phyloP scores from a whole-genome alignment of 2,329 filamentous ascomycete species.

The Herpotrichia juniperi region DNA sequence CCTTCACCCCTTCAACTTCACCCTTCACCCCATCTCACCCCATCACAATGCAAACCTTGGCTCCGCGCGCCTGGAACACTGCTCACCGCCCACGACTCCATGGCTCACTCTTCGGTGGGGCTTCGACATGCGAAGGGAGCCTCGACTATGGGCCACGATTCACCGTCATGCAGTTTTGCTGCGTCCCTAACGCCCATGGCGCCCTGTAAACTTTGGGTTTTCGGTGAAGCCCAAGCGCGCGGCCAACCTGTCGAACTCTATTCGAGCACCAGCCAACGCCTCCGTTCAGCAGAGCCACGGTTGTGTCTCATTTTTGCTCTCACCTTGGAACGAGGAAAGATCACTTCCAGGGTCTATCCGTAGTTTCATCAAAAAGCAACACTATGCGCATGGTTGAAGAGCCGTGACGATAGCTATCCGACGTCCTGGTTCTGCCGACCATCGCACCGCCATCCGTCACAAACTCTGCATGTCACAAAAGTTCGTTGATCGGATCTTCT shows the following conservation, averaged over 20 bases:
- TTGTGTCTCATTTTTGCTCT: not conserved
- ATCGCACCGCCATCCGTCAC: conserved; percentile 6
- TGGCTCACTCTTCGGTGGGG: not conserved
- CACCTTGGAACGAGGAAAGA: not conserved
- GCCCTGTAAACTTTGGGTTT: not conserved
- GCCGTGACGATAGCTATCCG: not conserved
- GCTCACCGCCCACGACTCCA: conserved; percentile 2
- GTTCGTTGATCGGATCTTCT: not conserved
- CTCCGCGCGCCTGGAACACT: not conserved
- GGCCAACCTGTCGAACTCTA: not conserved
- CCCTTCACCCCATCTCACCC: conserved; percentile 1
- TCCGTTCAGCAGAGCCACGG: not conserved
- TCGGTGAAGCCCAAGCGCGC: not conserved
- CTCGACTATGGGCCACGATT: too few relatives aligned
- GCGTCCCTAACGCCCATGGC: not conserved
- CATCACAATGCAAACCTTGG: not conserved
- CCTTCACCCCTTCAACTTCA: not conserved
- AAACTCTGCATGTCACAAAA: conserved; percentile 4
- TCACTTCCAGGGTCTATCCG: too few relatives aligned
- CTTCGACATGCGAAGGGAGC: too few relatives aligned
- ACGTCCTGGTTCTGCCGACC: not conserved
- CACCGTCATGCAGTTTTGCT: too few relatives aligned
- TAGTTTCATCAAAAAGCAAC: too few relatives aligned
- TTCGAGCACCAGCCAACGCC: not conserved
- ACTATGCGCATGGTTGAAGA: too few relatives aligned